Evolutionary conservation across 1,139 yeast genomes (phyloP), one percentile per base, ranked within the genome.

Genomic region (Zygoascus sp.): DNA sequence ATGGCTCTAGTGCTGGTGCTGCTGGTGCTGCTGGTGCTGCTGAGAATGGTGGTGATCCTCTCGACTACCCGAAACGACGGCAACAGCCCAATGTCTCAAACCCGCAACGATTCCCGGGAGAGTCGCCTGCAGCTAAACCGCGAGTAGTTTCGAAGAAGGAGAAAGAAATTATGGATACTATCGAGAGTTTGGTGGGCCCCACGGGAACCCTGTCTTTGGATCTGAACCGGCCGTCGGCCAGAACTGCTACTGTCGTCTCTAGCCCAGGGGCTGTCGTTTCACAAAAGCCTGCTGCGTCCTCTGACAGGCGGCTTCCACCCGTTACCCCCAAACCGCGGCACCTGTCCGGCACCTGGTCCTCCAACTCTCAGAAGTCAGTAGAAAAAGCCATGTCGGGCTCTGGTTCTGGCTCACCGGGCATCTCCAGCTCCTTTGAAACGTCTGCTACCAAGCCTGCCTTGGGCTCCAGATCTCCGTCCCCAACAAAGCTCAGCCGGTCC

Each of bases 161-260:
- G 45, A 50, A 49, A 20, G 57, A 57, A 34, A 53, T 56, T 13
- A 49, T 44, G 22, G 50, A 49, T 19, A 53, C 58, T 17, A 57
- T 57, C 36, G 58, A 50, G 39, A 44, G 52, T 8, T 38, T 58
- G 40, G 57, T 53, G 22, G 61, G 61, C 1, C 58, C 56, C 25
- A 30, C 54, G 1, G 55, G 45, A 5, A 42, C 45, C 13, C 20
- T 42, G 19, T 30, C 37, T 35, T 16, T 35, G 3, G 16, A 35
- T 21, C 16, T 25, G n/a, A 25, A 25, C 7, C 20, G 2, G 15
- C 22, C 25, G 20, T 2, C 22, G 25, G 5, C 25, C 19, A 25
- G 28, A 25, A 6, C 27, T n/a, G 10, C 27, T 6, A 23, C 27
- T 25, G 28, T n/a, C 9, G 28, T 7, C 3, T 25, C 28, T 25